phyloP scores from a whole-genome alignment of 1,284 basidiomycete genomes.

The Melampsora larici-populina region DNA sequence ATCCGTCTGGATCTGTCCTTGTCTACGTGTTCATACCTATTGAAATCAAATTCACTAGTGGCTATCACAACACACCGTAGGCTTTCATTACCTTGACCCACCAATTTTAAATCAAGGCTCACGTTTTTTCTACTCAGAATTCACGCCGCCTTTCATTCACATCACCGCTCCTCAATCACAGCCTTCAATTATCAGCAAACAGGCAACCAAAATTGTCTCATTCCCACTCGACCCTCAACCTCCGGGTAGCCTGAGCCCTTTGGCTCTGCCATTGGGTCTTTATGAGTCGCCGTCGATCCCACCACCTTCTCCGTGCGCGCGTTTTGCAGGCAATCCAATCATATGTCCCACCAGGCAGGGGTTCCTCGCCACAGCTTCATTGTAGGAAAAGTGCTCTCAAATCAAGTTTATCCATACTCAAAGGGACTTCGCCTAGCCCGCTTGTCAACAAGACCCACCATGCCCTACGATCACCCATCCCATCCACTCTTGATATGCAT shows the following conservation, averaged over 20 bases:
- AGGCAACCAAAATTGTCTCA: neutral
- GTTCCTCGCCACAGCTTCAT: conserved; percentile 13
- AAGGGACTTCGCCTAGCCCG: neutral
- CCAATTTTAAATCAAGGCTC: neutral
- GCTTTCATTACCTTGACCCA: neutral
- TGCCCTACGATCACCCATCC: neutral
- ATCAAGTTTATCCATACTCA: neutral
- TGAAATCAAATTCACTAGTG: neutral
- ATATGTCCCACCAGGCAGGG: conserved; percentile 36
- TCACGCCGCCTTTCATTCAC: neutral
- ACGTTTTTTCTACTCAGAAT: neutral
- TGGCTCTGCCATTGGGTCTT: neutral
- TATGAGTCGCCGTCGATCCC: neutral
- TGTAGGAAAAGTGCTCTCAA: conserved; percentile 39
- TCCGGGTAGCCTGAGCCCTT: neutral
- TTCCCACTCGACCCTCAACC: neutral
- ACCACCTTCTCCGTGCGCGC: conserved; percentile 21
- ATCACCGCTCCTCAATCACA: neutral
- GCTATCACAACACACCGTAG: neutral
- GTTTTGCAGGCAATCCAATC: conserved; percentile 41
- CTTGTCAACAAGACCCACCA: neutral
- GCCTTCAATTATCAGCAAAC: neutral
- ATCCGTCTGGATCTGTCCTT: too few relatives aligned
- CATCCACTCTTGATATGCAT: neutral
- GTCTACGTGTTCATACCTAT: neutral